phyloP scores from a whole-genome alignment of 176 grass and related monocot genomes.

The Aegilops longissima region DNA sequence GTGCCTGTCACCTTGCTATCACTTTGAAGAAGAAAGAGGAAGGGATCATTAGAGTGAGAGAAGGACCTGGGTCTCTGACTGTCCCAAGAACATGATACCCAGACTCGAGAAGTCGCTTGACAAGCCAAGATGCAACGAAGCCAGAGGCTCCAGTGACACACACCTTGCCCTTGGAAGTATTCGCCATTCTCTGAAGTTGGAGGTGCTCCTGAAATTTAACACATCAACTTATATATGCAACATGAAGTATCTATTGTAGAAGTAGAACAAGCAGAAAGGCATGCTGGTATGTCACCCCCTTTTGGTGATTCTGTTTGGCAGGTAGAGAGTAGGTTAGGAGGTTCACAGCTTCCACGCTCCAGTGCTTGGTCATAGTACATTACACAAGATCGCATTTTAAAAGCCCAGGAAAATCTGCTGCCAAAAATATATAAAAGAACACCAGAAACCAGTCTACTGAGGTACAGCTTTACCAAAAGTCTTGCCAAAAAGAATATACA shows the following conservation, averaged over 20 bases:
- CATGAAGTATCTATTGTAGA: neutral
- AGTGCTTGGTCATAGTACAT: neutral
- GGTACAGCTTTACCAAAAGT: neutral
- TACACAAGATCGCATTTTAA: conserved; percentile 11
- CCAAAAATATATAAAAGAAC: no score
- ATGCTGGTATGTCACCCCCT: conserved; percentile 20
- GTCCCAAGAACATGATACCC: conserved; percentile 86
- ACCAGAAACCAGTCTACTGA: neutral
- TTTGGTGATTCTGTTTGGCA: conserved; percentile 32
- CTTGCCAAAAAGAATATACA: neutral
- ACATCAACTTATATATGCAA: conserved; percentile 16
- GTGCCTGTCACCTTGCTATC: neutral
- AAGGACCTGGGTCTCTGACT: conserved; percentile 70
- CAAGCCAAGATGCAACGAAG: conserved; percentile 85
- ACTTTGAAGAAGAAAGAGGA: neutral
- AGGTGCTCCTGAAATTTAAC: conserved; percentile 22
- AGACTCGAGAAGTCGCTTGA: conserved; percentile 70
- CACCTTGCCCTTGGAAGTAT: conserved; percentile 53
- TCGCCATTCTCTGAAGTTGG: conserved; percentile 37
- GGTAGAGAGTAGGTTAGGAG: conserved; percentile 32
- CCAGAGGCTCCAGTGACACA: conserved; percentile 88
- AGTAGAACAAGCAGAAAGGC: neutral
- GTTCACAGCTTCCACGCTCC: conserved; percentile 31
- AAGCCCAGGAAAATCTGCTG: neutral
- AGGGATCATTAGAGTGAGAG: neutral